A percentile compares a stretch with the other conserved stretches of the same genome.
These are phyloP conservation scores for Fusarium pseudograminearum DNA, from an alignment of 2,329 filamentous ascomycete genomes.

Conservation along the genomic window DNA sequence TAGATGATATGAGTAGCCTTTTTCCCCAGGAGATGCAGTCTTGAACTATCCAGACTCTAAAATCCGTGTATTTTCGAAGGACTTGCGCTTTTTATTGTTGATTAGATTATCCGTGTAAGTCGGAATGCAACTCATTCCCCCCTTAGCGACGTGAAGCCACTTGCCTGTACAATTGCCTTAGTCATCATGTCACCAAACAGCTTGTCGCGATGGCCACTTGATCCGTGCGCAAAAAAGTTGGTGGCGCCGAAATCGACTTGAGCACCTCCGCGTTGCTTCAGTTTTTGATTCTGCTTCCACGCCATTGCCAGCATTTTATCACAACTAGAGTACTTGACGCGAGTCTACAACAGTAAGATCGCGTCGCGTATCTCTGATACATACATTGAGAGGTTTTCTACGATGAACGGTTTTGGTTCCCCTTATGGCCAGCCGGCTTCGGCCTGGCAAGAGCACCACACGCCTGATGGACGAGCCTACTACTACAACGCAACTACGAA, in stretches of 20 bases:
- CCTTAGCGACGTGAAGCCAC: constrained; percentile 43
- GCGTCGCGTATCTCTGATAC: constrained; percentile 16
- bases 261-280: constrained; percentile 15
- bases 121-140: constrained; percentile 36
- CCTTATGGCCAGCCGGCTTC: constrained; percentile 63
- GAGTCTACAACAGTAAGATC: background rate
- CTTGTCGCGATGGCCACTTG: constrained; percentile 16
- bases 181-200: constrained; percentile 14
- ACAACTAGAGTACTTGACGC: background rate
- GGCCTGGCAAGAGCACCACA: constrained; percentile 84
- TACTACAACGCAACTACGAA: constrained; percentile 92
- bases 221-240: constrained; percentile 47
- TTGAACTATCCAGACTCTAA: background rate
- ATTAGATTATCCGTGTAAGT: constrained; percentile 41
- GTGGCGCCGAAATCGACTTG: constrained; percentile 25
- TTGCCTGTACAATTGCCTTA: constrained; percentile 23
- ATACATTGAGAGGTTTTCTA: constrained; percentile 13
- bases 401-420: constrained; percentile 70
- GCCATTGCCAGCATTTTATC: constrained; percentile 14
- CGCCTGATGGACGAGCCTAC: constrained; percentile 85
- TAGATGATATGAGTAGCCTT: background rate
- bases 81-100: constrained; percentile 21
- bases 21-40: background rate
- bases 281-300: constrained; percentile 23
- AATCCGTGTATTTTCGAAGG: constrained; percentile 4